phyloP scores from a whole-genome alignment of 345 rosid species.

The Sisymbrium irio region DNA sequence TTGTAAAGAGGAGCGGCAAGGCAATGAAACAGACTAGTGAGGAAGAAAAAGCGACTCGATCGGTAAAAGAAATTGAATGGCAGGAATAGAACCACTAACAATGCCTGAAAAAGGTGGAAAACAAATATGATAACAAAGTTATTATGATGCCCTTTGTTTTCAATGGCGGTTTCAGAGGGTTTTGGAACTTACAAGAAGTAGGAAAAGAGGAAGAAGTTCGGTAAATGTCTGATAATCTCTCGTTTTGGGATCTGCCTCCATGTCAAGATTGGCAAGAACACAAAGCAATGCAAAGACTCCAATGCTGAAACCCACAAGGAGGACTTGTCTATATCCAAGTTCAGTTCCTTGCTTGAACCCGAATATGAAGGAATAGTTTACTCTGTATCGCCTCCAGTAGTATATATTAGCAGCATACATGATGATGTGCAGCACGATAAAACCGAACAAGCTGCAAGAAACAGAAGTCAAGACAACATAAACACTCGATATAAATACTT shows the following conservation, averaged over 20 bases:
- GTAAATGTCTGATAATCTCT: slow-evolving; percentile 33
- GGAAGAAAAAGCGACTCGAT: slow-evolving; percentile 33
- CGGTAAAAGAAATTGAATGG: slow-evolving; percentile 38
- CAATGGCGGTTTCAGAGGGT: too few relatives aligned
- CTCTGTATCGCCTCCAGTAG: slow-evolving; percentile 44
- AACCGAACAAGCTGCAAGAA: slow-evolving; percentile 45
- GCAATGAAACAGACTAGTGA: slow-evolving; percentile 31
- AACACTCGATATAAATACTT: background rate
- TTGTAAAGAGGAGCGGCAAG: slow-evolving; percentile 38
- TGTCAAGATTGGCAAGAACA: slow-evolving; percentile 47
- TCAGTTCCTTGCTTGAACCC: slow-evolving; percentile 52
- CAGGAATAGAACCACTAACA: slow-evolving; percentile 26
- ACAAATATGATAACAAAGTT: background rate
- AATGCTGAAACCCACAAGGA: slow-evolving; percentile 45
- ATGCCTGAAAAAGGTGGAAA: slow-evolving; percentile 14
- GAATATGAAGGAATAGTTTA: slow-evolving; percentile 51
- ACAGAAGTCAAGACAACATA: background rate
- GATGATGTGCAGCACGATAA: slow-evolving; percentile 44
- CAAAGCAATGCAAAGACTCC: slow-evolving; percentile 42
- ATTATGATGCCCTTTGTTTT: background rate
- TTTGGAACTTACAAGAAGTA: slow-evolving; percentile 38
- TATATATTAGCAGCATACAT: slow-evolving; percentile 45
- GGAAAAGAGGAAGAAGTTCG: slow-evolving; percentile 43
- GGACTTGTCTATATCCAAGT: slow-evolving; percentile 45
- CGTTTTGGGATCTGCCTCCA: slow-evolving; percentile 48